Evolutionary conservation across 495 filamentous ascomycete species (phyloP).

Genomic region (Penicillium steckii): DNA sequence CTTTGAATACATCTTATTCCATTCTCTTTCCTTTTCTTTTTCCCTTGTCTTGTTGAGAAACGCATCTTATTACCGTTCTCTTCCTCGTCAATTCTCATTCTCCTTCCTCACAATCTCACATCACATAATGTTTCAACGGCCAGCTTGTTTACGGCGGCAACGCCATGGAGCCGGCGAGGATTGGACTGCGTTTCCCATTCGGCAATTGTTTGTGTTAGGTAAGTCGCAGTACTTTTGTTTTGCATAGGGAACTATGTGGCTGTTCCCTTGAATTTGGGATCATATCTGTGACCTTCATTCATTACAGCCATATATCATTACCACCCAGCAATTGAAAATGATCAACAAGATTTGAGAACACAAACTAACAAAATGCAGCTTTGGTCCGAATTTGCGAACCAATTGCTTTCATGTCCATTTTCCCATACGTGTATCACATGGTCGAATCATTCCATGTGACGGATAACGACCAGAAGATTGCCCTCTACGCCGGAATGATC

Average conservation of each 20-base stretch:
- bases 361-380: conserved; percentile 56
- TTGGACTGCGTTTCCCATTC: conserved; percentile 48
- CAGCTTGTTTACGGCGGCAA: conserved; percentile 36
- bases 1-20: neutral
- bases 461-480: conserved; percentile 72
- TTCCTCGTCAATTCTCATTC: neutral
- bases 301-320: no score
- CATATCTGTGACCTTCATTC: neutral
- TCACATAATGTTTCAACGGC: conserved; percentile 40
- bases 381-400: conserved; percentile 95
- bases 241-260: conserved; percentile 22
- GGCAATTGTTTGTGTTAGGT: conserved; percentile 75
- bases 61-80: conserved; percentile 1
- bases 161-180: conserved; percentile 29
- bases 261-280: neutral
- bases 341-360: no score
- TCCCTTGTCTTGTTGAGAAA: no score
- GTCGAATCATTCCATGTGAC: conserved; percentile 87
- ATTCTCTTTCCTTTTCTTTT: no score
- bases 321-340: neutral
- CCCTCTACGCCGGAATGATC: conserved; percentile 93
- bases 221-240: conserved; percentile 32
- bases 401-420: conserved; percentile 99
- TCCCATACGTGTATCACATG: conserved; percentile 99
- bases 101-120: neutral